A percentile compares a stretch with the other conserved stretches of the same genome.
Conservation (phyloP, 2,329 filamentous ascomycete genomes). For the Alternaria sp. region DNA sequence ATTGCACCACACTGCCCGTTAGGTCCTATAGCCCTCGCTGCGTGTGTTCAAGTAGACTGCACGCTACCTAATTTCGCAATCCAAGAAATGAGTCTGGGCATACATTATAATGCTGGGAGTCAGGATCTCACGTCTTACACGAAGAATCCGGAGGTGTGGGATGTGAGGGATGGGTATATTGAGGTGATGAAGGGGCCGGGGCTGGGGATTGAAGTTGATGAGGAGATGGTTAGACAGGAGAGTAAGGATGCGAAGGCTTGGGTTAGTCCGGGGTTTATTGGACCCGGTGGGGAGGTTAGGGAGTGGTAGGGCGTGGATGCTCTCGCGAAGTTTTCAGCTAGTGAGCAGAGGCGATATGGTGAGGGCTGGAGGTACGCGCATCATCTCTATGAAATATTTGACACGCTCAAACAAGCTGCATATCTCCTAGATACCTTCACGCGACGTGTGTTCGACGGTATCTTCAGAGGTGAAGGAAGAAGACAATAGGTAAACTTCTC, state of each 20-base stretch:
- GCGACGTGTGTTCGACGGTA: background rate
- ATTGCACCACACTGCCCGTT: conserved; percentile 78
- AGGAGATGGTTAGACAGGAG: conserved; percentile 69
- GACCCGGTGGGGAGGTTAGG: conserved; percentile 70
- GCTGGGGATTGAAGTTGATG: conserved; percentile 73
- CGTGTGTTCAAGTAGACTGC: conserved; percentile 72
- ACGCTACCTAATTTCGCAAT: conserved; percentile 71
- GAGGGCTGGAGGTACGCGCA: background rate
- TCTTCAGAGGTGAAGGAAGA: background rate
- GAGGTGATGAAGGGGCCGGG: conserved; percentile 67
- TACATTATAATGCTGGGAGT: conserved; percentile 72
- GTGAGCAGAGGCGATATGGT: background rate
- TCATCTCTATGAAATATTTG: background rate
- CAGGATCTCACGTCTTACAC: conserved; percentile 66
- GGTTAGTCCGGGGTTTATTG: conserved; percentile 72
- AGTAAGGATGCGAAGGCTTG: conserved; percentile 69
- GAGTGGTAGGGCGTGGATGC: conserved; percentile 65
- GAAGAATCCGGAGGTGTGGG: conserved; percentile 70
- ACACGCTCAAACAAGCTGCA: background rate
- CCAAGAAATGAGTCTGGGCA: conserved; percentile 80
- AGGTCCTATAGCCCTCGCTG: conserved; percentile 76
- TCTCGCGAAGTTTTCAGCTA: background rate
- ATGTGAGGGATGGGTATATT: conserved; percentile 72
- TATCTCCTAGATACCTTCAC: background rate
- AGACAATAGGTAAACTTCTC: background rate